Evolutionary conservation across 2,329 filamentous ascomycete genomes (phyloP).

Genomic region (Teratosphaeria epicoccoides): DNA sequence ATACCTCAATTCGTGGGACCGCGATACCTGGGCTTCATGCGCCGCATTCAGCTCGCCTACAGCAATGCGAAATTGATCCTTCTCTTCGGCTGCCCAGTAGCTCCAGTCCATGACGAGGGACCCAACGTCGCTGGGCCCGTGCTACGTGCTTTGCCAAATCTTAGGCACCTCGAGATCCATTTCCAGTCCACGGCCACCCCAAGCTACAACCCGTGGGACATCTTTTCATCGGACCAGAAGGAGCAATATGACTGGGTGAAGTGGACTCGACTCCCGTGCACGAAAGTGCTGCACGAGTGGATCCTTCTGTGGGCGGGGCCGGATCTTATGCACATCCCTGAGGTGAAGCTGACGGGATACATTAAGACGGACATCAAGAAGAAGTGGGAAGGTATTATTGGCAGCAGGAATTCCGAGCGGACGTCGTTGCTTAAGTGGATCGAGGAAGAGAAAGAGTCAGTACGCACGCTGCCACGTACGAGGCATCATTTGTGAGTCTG

Average conservation of each 20-base stretch:
- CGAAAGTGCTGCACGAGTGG: slow-evolving; percentile 1
- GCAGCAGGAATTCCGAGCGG: not conserved
- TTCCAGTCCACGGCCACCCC: not conserved
- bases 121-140: not conserved
- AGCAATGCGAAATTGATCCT: not conserved
- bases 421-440: not conserved
- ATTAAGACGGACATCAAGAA: not conserved
- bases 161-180: not conserved
- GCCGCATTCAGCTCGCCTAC: not conserved
- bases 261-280: slow-evolving; percentile 1
- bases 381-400: slow-evolving; percentile 4
- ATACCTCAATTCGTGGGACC: not conserved
- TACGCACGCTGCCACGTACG: not conserved
- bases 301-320: slow-evolving; percentile 1
- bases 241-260: not conserved
- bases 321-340: not conserved
- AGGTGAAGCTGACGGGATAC: not conserved
- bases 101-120: not conserved
- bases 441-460: not conserved
- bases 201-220: slow-evolving; percentile 1
- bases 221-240: not conserved
- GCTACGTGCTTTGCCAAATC: not conserved
- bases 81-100: not conserved
- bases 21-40: not conserved
- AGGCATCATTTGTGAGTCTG: not conserved